Conservation (phyloP, 2,329 filamentous ascomycete species). For the Xylariomycetidae sp. region DNA sequence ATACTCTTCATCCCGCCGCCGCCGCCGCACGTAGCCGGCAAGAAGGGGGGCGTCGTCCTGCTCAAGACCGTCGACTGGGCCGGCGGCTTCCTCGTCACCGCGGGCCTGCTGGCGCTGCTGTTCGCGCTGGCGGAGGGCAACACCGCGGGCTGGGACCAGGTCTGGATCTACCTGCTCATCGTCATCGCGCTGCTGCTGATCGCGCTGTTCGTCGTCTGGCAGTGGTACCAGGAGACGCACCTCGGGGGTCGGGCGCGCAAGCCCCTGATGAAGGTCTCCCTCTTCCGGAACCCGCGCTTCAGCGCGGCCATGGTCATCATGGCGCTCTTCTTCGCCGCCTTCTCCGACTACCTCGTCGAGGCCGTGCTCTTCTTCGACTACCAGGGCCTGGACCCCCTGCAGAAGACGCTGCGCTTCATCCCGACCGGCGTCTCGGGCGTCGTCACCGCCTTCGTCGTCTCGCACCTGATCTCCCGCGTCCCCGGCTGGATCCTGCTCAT, state of each 20-base stretch:
- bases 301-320: conserved; percentile 61
- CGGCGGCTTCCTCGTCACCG: conserved; percentile 58
- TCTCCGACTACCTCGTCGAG: conserved; percentile 65
- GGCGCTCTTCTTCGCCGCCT: conserved; percentile 61
- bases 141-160: conserved; percentile 60
- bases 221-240: conserved; percentile 53
- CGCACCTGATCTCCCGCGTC: conserved; percentile 52
- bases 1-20: conserved; percentile 56
- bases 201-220: conserved; percentile 55
- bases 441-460: conserved; percentile 51
- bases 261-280: conserved; percentile 63
- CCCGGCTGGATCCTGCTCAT: conserved; percentile 54
- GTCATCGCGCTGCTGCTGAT: conserved; percentile 54
- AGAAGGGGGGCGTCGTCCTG: conserved; percentile 23
- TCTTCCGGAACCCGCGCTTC: conserved; percentile 57
- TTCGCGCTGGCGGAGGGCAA: conserved; percentile 67
- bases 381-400: conserved; percentile 55
- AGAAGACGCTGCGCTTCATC: conserved; percentile 65
- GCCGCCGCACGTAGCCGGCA: conserved; percentile 24
- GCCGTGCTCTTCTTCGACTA: conserved; percentile 67
- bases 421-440: conserved; percentile 59
- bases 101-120: conserved; percentile 56
- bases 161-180: conserved; percentile 58
- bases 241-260: conserved; percentile 38
- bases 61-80: conserved; percentile 60